Percentiles rank a stretch among this genome's conserved stretches.
These are phyloP conservation scores for Cladosporium austrohemisphaericum DNA, from an alignment of 2,329 filamentous ascomycete species.

Conservation along the genomic window DNA sequence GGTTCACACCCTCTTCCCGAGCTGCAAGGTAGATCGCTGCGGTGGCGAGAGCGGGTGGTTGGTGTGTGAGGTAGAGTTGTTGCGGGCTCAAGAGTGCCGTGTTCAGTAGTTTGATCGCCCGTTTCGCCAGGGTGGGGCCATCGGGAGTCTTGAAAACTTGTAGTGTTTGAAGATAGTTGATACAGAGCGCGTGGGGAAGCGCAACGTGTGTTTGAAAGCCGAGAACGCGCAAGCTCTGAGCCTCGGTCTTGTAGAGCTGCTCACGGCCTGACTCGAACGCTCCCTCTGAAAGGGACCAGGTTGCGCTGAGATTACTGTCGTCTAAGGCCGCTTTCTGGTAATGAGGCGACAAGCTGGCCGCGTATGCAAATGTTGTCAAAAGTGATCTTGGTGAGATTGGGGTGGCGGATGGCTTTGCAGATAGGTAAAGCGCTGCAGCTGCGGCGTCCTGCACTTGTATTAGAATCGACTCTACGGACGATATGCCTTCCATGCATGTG, in stretches of 20 bases:
- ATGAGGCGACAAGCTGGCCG: slow-evolving; percentile 61
- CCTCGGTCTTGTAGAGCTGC: slow-evolving; percentile 69
- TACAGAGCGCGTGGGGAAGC: slow-evolving; percentile 77
- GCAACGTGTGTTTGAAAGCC: slow-evolving; percentile 82
- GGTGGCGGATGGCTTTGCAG: slow-evolving; percentile 74
- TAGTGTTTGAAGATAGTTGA: slow-evolving; percentile 90
- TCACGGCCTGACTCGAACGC: slow-evolving; percentile 63
- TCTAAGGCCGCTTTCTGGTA: slow-evolving; percentile 43
- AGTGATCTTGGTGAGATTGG: slow-evolving; percentile 76
- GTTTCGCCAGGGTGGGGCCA: slow-evolving; percentile 55
- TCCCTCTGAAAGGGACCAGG: slow-evolving; percentile 64
- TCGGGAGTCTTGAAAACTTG: slow-evolving; percentile 55
- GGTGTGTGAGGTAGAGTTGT: slow-evolving; percentile 85
- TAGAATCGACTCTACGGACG: background rate
- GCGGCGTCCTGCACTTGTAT: slow-evolving; percentile 63
- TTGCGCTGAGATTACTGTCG: slow-evolving; percentile 16
- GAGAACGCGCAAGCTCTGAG: slow-evolving; percentile 69
- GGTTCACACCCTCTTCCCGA: slow-evolving; percentile 67
- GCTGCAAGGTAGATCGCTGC: slow-evolving; percentile 89
- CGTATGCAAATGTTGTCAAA: slow-evolving; percentile 79
- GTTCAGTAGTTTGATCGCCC: slow-evolving; percentile 77
- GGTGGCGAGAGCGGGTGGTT: slow-evolving; percentile 78
- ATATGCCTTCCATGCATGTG: background rate
- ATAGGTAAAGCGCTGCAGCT: slow-evolving; percentile 74
- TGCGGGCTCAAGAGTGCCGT: slow-evolving; percentile 81